Conservation (phyloP, 805 yeast genomes). For the Saccharomycopsis schoenii region DNA sequence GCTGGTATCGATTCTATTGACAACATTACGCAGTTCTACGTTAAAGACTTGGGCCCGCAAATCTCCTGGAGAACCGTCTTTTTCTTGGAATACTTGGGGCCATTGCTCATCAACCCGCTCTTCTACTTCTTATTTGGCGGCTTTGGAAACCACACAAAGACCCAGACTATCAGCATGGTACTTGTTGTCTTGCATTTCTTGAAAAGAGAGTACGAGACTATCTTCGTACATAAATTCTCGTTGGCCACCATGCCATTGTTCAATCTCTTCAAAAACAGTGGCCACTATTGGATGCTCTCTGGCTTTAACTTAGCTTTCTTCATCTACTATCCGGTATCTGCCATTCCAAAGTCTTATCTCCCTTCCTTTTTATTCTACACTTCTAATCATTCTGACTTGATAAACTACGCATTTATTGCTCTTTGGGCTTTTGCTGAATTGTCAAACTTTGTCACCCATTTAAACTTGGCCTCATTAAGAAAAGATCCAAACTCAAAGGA, state of each 20-base stretch:
- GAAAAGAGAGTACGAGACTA: constrained; percentile 84
- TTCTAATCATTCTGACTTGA: constrained; percentile 14
- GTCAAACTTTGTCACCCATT: constrained; percentile 66
- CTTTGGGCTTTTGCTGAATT: constrained; percentile 53
- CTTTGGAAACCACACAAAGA: constrained; percentile 31
- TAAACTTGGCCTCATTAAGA: constrained; percentile 48
- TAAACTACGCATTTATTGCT: constrained; percentile 27
- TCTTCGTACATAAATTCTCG: constrained; percentile 78
- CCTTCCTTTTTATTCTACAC: constrained; percentile 16
- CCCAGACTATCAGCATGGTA: constrained; percentile 44
- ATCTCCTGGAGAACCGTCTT: constrained; percentile 89
- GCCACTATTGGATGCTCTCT: constrained; percentile 88
- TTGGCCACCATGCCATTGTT: constrained; percentile 85
- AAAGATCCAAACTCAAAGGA: constrained; percentile 40
- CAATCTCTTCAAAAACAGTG: constrained; percentile 79
- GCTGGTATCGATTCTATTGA: constrained; percentile 33
- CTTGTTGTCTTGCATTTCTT: constrained; percentile 65
- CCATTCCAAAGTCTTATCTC: not conserved
- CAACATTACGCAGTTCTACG: constrained; percentile 37
- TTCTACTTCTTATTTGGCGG: constrained; percentile 39
- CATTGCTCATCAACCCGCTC: constrained; percentile 68
- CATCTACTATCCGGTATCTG: constrained; percentile 26
- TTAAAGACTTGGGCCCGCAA: constrained; percentile 91
- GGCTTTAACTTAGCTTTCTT: constrained; percentile 51
- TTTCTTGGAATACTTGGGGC: constrained; percentile 82